These are phyloP conservation scores for Fraxinus velutina DNA, from an alignment of 305 asterid genomes.

Conservation along the genomic window DNA sequence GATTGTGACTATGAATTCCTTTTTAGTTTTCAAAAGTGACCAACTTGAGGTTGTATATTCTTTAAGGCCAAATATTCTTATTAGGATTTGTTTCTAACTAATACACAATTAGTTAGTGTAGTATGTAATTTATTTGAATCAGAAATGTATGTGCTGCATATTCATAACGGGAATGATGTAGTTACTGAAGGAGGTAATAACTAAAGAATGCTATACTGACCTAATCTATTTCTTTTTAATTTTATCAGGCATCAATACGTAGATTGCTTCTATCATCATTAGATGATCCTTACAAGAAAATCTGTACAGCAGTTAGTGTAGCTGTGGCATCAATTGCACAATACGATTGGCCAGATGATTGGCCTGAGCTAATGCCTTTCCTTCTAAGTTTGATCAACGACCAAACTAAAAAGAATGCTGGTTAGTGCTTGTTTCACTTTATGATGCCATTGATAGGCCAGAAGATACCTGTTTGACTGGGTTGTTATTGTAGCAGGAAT, in stretches of 20 bases:
- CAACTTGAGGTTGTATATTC: not conserved
- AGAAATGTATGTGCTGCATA: not conserved
- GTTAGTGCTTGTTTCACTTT: conserved; percentile 41
- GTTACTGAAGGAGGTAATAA: conserved; percentile 8
- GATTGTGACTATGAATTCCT: conserved; percentile 6
- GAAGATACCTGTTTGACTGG: conserved; percentile 3
- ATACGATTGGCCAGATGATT: conserved; percentile 90
- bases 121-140: not conserved
- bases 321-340: conserved; percentile 80
- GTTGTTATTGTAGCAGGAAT: not conserved
- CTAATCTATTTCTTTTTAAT: conserved; percentile 22
- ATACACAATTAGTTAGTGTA: not conserved
- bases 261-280: conserved; percentile 63
- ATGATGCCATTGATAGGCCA: not conserved
- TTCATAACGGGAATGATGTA: conserved; percentile 6
- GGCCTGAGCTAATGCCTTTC: conserved; percentile 83
- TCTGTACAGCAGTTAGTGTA: conserved; percentile 85
- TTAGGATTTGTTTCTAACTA: conserved; percentile 8
- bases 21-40: conserved; percentile 4
- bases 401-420: conserved; percentile 64
- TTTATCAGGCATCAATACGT: conserved; percentile 60
- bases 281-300: conserved; percentile 72
- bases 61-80: not conserved
- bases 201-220: not conserved
- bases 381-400: conserved; percentile 61